A percentile compares a stretch with the other conserved stretches of the same genome.
These are phyloP conservation scores for Lepiota brunneoincarnata DNA, from an alignment of 768 basidiomycete species.

Conservation along the genomic window DNA sequence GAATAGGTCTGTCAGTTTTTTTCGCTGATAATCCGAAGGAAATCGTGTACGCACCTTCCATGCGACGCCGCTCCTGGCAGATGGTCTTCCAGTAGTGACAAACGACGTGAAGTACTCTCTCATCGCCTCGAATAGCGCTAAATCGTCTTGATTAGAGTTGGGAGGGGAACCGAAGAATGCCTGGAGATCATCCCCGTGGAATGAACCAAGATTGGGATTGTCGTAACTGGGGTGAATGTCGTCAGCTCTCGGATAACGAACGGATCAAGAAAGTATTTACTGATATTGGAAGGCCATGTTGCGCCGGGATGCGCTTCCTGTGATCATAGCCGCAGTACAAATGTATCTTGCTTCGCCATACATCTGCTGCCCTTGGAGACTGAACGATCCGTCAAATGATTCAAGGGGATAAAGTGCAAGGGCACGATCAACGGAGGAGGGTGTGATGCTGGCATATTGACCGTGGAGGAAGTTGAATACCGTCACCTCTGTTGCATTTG, in stretches of 20 bases:
- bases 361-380: slow-evolving; percentile 41
- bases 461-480: slow-evolving; percentile 41
- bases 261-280: slow-evolving; percentile 19
- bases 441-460: slow-evolving; percentile 32
- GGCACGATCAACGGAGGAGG: slow-evolving; percentile 27
- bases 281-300: slow-evolving; percentile 32
- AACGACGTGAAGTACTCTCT: slow-evolving; percentile 39
- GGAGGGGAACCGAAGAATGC: slow-evolving; percentile 32
- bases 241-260: not conserved
- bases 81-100: slow-evolving; percentile 30
- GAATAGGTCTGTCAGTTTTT: not conserved
- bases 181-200: slow-evolving; percentile 33
- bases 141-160: slow-evolving; percentile 23
- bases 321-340: slow-evolving; percentile 37
- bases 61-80: slow-evolving; percentile 14
- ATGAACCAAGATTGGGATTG: slow-evolving; percentile 36
- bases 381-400: slow-evolving; percentile 30
- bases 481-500: slow-evolving; percentile 33
- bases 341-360: slow-evolving; percentile 44
- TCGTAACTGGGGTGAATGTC: slow-evolving; percentile 29
- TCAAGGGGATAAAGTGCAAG: slow-evolving; percentile 32
- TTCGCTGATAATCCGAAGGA: not conserved
- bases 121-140: slow-evolving; percentile 33
- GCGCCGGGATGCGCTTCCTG: slow-evolving; percentile 19
- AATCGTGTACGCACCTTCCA: slow-evolving; percentile 27